Conservation (phyloP, 495 filamentous ascomycete genomes). For the Collariella sp. region DNA sequence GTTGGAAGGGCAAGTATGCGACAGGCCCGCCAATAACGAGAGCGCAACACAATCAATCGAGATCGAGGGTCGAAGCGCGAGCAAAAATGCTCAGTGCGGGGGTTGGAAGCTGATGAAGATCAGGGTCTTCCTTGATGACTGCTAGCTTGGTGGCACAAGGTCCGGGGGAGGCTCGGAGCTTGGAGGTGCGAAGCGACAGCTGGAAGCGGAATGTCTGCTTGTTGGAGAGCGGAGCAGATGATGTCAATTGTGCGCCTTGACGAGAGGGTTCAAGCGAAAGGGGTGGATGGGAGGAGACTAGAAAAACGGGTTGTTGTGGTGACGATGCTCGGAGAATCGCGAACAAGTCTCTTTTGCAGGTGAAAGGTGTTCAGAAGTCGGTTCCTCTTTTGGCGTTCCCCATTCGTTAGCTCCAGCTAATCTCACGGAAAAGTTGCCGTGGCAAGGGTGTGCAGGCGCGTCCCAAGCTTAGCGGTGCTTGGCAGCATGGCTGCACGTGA, state of each 20-base stretch:
- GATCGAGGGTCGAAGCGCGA: not conserved
- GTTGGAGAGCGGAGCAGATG: not conserved
- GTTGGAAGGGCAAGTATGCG: not conserved
- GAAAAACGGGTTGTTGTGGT: conserved; percentile 5
- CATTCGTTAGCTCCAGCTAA: conserved; percentile 12
- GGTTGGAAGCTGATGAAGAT: conserved; percentile 1
- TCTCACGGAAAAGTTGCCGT: conserved; percentile 23
- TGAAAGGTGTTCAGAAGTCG: conserved; percentile 34
- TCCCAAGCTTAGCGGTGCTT: conserved; percentile 5
- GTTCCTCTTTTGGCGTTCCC: conserved; percentile 10
- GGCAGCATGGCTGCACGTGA: conserved; percentile 3
- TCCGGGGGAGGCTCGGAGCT: not conserved
- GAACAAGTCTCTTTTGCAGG: conserved; percentile 14
- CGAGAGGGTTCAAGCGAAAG: not conserved
- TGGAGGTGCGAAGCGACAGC: not conserved
- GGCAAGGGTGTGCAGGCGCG: conserved; percentile 8
- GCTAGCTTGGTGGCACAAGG: conserved; percentile 6
- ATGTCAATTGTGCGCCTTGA: not conserved
- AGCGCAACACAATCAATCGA: not conserved
- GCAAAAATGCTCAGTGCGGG: conserved; percentile 4
- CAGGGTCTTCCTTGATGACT: not conserved
- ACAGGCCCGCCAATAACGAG: not conserved
- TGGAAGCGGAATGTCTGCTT: not conserved
- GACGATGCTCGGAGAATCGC: conserved; percentile 7
- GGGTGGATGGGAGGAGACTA: not conserved